Percentiles rank a stretch among this genome's conserved stretches.
These are phyloP conservation scores for Wallacemonas collosoma DNA, from an alignment of 208 protist genomes.

Conservation along the genomic window DNA sequence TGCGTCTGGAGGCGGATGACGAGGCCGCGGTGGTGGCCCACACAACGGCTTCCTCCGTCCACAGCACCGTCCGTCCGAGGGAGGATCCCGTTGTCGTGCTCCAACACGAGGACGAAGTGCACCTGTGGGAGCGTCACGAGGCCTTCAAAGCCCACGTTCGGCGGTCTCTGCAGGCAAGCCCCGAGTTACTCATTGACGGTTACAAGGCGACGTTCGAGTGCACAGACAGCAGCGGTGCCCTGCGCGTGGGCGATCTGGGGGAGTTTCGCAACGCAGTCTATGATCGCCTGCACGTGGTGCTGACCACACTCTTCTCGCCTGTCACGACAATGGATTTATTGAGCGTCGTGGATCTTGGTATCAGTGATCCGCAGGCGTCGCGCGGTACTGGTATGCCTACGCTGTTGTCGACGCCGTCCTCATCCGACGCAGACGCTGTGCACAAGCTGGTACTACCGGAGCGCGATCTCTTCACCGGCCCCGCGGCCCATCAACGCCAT, in stretches of 20 bases:
- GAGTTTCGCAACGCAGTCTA: slow-evolving; percentile 66
- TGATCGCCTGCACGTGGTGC: slow-evolving; percentile 44
- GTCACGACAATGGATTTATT: slow-evolving; percentile 2
- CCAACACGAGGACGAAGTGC: slow-evolving; percentile 18
- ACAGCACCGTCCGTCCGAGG: too few relatives aligned
- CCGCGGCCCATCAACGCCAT: slow-evolving; percentile 8
- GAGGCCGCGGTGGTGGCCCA: too few relatives aligned
- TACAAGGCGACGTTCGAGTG: slow-evolving; percentile 68
- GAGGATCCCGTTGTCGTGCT: slow-evolving; percentile 19
- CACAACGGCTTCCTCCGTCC: too few relatives aligned
- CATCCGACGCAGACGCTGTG: background rate
- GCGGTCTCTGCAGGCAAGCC: slow-evolving; percentile 12
- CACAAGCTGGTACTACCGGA: background rate
- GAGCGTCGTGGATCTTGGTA: slow-evolving; percentile 6
- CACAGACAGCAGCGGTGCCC: slow-evolving; percentile 43
- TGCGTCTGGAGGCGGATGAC: slow-evolving; percentile 17
- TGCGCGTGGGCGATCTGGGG: slow-evolving; percentile 60
- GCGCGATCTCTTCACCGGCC: slow-evolving; percentile 15
- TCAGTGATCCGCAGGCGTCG: background rate
- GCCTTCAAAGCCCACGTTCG: slow-evolving; percentile 45
- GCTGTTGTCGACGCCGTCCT: background rate
- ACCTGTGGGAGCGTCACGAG: slow-evolving; percentile 59
- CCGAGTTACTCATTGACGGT: slow-evolving; percentile 55
- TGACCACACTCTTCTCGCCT: slow-evolving; percentile 31
- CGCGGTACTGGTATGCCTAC: background rate